These are phyloP conservation scores for Podospora pseudopauciseta DNA, from an alignment of 495 filamentous ascomycete genomes.

Conservation along the genomic window DNA sequence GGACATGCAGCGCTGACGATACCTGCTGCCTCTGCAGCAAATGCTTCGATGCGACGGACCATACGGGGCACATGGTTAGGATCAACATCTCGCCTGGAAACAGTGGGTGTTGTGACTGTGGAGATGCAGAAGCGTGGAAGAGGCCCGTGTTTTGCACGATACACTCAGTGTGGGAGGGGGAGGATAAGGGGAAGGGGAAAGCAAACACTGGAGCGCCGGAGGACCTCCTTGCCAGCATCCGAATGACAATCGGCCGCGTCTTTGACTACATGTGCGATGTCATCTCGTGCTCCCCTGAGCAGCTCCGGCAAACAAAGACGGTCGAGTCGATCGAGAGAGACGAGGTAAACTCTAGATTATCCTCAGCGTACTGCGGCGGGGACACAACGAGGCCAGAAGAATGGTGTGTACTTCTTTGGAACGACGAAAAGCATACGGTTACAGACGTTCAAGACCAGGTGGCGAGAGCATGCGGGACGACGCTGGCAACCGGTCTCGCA, in stretches of 20 bases:
- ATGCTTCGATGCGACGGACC: constrained; percentile 94
- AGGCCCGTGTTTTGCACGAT: constrained; percentile 87
- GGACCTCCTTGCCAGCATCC: constrained; percentile 69
- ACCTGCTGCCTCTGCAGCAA: constrained; percentile 82
- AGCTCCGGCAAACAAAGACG: constrained; percentile 80
- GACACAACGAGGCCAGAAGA: constrained; percentile 55
- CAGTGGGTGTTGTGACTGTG: constrained; percentile 95
- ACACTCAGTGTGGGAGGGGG: constrained; percentile 62
- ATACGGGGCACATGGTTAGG: constrained; percentile 87
- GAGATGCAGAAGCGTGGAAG: constrained; percentile 90
- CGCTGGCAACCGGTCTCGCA: constrained; percentile 61
- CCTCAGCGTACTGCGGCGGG: constrained; percentile 66
- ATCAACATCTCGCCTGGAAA: constrained; percentile 83
- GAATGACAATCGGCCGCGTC: constrained; percentile 76
- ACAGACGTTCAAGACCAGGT: constrained; percentile 88
- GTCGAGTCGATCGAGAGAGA: constrained; percentile 74
- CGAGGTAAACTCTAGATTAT: constrained; percentile 73
- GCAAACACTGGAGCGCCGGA: constrained; percentile 57
- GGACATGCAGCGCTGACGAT: constrained; percentile 84
- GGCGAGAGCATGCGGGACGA: constrained; percentile 77
- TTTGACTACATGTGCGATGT: constrained; percentile 97
- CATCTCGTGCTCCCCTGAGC: constrained; percentile 94
- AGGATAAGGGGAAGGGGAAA: constrained; percentile 63
- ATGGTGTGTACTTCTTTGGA: constrained; percentile 90
- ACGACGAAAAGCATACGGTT: constrained; percentile 97